A percentile compares a stretch with the other conserved stretches of the same genome.
phyloP scores from a whole-genome alignment of 2,329 filamentous ascomycete genomes.

The Calonectria pseudoturangicola region DNA sequence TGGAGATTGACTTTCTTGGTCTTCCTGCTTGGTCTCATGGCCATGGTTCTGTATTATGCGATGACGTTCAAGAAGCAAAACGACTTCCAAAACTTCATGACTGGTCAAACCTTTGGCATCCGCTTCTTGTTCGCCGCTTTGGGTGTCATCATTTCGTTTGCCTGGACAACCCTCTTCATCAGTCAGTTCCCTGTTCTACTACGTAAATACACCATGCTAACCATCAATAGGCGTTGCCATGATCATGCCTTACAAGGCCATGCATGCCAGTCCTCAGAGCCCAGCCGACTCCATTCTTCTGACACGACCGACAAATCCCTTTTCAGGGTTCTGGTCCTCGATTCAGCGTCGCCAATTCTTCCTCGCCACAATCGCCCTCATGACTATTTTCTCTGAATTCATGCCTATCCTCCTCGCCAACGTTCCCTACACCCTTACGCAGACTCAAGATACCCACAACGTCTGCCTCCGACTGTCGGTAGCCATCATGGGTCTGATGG shows the following conservation, averaged over 20 bases:
- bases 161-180: slow-evolving; percentile 64
- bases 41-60: slow-evolving; percentile 64
- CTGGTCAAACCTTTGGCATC: slow-evolving; percentile 64
- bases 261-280: slow-evolving; percentile 58
- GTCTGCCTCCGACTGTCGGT: slow-evolving; percentile 64
- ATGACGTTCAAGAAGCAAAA: slow-evolving; percentile 55
- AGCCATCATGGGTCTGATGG: slow-evolving; percentile 65
- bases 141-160: slow-evolving; percentile 65
- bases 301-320: slow-evolving; percentile 65
- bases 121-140: slow-evolving; percentile 66
- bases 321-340: slow-evolving; percentile 63
- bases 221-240: slow-evolving; percentile 64
- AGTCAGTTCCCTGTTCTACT: slow-evolving; percentile 41
- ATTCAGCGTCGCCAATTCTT: slow-evolving; percentile 58
- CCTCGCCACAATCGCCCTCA: slow-evolving; percentile 63
- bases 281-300: slow-evolving; percentile 63
- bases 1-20: slow-evolving; percentile 61
- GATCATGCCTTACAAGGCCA: slow-evolving; percentile 66
- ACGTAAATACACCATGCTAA: neutral
- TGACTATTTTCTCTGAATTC: slow-evolving; percentile 68
- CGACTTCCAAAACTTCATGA: slow-evolving; percentile 62
- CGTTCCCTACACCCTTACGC: slow-evolving; percentile 67
- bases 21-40: slow-evolving; percentile 60
- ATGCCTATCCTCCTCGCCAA: slow-evolving; percentile 71
- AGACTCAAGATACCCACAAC: slow-evolving; percentile 62